A percentile compares a stretch with the other conserved stretches of the same genome.
Conservation (phyloP, 192 early-diverging fungal species). For the Bifiguratus adelaidae region DNA sequence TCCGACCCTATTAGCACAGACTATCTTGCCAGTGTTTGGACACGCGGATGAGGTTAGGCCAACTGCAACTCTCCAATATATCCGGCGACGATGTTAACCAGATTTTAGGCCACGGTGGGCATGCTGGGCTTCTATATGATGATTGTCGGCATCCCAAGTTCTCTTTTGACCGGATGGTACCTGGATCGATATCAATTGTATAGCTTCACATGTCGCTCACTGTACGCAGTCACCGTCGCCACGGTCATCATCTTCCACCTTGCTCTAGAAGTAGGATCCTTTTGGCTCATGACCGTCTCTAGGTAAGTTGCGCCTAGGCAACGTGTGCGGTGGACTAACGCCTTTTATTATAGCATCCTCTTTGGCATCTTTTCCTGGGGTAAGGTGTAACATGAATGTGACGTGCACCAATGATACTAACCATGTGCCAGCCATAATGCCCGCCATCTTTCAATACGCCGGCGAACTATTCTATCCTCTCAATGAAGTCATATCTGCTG, state of each 20-base stretch:
- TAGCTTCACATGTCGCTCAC: constrained; percentile 5
- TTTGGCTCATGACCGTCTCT: constrained; percentile 9
- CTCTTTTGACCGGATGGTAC: constrained; percentile 16
- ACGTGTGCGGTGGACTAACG: not conserved
- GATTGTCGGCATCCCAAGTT: constrained; percentile 18
- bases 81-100: no score
- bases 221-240: constrained; percentile 11
- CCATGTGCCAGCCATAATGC: constrained; percentile 21
- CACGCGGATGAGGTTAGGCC: constrained; percentile 7
- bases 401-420: no score
- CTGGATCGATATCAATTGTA: constrained; percentile 18
- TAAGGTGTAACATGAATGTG: constrained; percentile 6
- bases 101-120: constrained; percentile 13
- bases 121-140: constrained; percentile 16
- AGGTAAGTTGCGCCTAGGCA: constrained; percentile 9
- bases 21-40: constrained; percentile 20
- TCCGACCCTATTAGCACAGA: constrained; percentile 25
- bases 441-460: constrained; percentile 27
- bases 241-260: constrained; percentile 8
- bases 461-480: constrained; percentile 21
- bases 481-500: constrained; percentile 28
- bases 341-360: constrained; percentile 2
- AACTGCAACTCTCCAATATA: no score
- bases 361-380: constrained; percentile 26
- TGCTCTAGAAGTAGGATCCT: constrained; percentile 3